Conservation (phyloP, 75 land plant genomes). For the Picea glauca region DNA sequence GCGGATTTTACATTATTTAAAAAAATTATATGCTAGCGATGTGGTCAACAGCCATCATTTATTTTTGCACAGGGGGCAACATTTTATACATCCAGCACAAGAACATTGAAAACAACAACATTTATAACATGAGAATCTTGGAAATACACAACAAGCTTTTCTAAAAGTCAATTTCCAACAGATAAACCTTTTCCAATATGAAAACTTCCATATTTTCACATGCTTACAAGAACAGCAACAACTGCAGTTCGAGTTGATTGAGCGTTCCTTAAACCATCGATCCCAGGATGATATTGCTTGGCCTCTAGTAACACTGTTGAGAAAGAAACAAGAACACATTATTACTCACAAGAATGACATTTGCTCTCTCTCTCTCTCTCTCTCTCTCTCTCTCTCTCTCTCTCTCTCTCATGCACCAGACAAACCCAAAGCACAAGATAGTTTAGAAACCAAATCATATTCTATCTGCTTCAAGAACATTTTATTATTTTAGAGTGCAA, state of each 20-base stretch:
- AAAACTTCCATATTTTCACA: slow-evolving; percentile 3
- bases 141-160: not conserved
- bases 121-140: slow-evolving; percentile 3
- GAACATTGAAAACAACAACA: not conserved
- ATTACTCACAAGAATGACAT: no score
- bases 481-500: not conserved
- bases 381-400: not conserved
- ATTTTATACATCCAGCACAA: slow-evolving; percentile 9
- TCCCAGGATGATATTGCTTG: slow-evolving; percentile 8
- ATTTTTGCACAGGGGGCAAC: slow-evolving; percentile 1
- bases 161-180: slow-evolving; percentile 8
- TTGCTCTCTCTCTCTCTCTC: not conserved
- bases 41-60: not conserved
- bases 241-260: not conserved
- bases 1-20: not conserved
- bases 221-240: slow-evolving; percentile 7
- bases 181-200: not conserved
- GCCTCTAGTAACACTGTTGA: slow-evolving; percentile 6
- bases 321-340: no score
- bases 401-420: not conserved
- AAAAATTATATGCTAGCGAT: not conserved
- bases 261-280: slow-evolving; percentile 10
- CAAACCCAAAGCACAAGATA: not conserved
- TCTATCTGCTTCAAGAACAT: not conserved
- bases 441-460: not conserved